Percentiles rank a stretch among this genome's conserved stretches.
Conservation (phyloP, 768 basidiomycete species). For the Trametes cingulata region DNA sequence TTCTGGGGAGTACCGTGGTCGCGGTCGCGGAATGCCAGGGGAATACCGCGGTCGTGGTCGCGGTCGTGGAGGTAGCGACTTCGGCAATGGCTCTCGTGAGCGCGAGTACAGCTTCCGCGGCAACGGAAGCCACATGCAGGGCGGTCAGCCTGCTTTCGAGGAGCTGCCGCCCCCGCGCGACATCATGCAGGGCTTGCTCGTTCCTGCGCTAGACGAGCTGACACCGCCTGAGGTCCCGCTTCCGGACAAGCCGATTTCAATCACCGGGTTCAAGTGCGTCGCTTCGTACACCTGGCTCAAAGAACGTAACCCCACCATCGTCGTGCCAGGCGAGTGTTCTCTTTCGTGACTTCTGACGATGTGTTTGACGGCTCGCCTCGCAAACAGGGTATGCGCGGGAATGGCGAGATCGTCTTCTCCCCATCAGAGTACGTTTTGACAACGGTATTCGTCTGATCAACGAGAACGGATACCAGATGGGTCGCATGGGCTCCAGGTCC, state of each 20-base stretch:
- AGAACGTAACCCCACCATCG: constrained; percentile 45
- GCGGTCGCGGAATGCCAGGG: neutral
- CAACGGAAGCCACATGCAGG: neutral
- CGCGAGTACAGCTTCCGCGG: neutral
- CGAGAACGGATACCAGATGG: constrained; percentile 55
- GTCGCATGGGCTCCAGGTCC: constrained; percentile 20
- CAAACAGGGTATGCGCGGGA: constrained; percentile 54
- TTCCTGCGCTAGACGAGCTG: constrained; percentile 5
- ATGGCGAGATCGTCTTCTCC: constrained; percentile 50
- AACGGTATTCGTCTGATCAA: constrained; percentile 49
- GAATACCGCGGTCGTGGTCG: neutral
- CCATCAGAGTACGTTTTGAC: constrained; percentile 58
- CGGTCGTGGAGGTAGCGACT: neutral
- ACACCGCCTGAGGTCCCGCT: neutral
- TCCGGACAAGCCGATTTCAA: constrained; percentile 1
- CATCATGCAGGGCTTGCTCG: constrained; percentile 11
- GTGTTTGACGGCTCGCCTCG: neutral
- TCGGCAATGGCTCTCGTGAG: neutral
- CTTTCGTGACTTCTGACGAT: too few relatives aligned
- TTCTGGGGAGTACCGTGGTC: neutral
- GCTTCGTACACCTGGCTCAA: constrained; percentile 59
- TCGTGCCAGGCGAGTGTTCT: constrained; percentile 46
- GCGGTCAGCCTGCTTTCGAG: neutral
- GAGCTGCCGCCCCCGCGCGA: constrained; percentile 17
- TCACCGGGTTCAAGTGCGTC: constrained; percentile 39